phyloP scores from a whole-genome alignment of 2,329 filamentous ascomycete species.

The Sporothrix inflata region DNA sequence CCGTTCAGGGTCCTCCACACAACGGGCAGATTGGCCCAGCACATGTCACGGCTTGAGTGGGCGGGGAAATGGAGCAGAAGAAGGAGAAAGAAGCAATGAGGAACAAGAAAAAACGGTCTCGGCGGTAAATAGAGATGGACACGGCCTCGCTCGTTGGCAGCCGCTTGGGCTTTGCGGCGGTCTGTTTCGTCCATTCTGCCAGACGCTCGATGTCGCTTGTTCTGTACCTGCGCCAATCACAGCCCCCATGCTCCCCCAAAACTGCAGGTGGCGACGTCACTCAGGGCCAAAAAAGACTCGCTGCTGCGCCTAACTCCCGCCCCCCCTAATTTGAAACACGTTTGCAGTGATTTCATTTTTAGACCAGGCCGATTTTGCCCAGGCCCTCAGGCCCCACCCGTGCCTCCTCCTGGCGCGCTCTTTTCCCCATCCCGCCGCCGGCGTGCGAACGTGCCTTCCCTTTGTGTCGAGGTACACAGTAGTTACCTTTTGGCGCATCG shows the following conservation, averaged over 20 bases:
- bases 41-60: not conserved
- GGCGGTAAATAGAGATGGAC: not conserved
- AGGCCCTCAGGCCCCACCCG: constrained; percentile 4
- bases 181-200: constrained; percentile 16
- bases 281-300: not conserved
- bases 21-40: not conserved
- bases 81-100: not conserved
- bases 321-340: constrained; percentile 25
- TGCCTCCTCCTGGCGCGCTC: not conserved
- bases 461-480: not conserved
- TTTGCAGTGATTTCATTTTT: constrained; percentile 23
- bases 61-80: too few species aligned
- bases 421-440: not conserved
- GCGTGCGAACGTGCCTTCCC: not conserved
- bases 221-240: constrained; percentile 11
- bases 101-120: too few species aligned
- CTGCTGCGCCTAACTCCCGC: constrained; percentile 22
- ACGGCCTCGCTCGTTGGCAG: not conserved
- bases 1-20: not conserved
- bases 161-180: constrained; percentile 1
- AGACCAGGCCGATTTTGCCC: constrained; percentile 19
- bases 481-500: not conserved
- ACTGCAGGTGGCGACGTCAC: constrained; percentile 7
- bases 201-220: constrained; percentile 7
- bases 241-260: not conserved